phyloP scores from a whole-genome alignment of 2,329 filamentous ascomycete genomes.

The Paraphaeosphaeria sporulosa region DNA sequence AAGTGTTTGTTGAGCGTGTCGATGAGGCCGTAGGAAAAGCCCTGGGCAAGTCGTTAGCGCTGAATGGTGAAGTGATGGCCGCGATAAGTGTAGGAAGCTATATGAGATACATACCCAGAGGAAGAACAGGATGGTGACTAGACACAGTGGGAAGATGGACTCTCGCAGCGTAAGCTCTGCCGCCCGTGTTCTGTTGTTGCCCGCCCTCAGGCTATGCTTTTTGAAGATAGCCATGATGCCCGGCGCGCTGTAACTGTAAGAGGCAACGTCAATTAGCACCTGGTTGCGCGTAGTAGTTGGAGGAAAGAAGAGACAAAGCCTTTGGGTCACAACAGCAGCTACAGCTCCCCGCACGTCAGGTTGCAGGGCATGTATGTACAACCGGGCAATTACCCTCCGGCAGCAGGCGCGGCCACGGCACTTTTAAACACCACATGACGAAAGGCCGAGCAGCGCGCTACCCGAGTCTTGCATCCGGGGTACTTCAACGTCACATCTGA shows the following conservation, averaged over 20 bases:
- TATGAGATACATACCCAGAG: constrained; percentile 59
- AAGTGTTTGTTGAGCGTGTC: constrained; percentile 63
- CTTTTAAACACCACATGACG: constrained; percentile 1
- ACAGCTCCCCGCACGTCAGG: not conserved
- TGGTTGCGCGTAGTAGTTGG: not conserved
- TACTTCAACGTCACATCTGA: not conserved
- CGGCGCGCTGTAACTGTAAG: not conserved
- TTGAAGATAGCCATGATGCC: constrained; percentile 42
- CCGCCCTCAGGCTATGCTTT: constrained; percentile 37
- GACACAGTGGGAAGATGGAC: constrained; percentile 70
- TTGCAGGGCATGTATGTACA: not conserved
- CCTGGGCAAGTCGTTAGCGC: constrained; percentile 32
- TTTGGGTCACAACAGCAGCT: not conserved
- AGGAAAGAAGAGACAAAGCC: not conserved
- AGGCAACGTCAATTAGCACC: not conserved
- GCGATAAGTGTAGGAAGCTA: not conserved
- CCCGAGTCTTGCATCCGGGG: constrained; percentile 4
- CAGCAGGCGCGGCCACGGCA: not conserved
- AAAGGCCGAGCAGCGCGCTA: constrained; percentile 1
- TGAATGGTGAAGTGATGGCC: not conserved
- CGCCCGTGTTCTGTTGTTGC: constrained; percentile 58
- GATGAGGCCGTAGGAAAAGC: constrained; percentile 65
- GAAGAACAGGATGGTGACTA: constrained; percentile 73
- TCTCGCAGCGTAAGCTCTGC: constrained; percentile 71
- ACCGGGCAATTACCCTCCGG: constrained; percentile 2